Base-by-base conservation (phyloP, 2,329 filamentous ascomycete species). In the Parastagonospora avenae region DNA sequence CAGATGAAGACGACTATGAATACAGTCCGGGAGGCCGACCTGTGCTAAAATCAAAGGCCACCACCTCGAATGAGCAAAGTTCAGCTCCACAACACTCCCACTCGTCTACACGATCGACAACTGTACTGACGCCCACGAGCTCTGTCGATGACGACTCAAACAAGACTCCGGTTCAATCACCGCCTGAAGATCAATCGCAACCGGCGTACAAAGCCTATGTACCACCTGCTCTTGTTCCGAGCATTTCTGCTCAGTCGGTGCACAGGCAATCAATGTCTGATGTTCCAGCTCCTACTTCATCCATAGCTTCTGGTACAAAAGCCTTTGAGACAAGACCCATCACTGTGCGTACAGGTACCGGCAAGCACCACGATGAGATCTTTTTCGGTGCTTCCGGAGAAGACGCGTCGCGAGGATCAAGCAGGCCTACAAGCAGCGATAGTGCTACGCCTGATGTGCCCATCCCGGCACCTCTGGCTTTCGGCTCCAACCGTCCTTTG, bases 11-110 rank as follows among this genome's bases (percentile, higher is more conserved):
- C 30, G 63, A 67, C 8, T 61, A 54, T 31, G 69, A 74, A 32
- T 83, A 82, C 52, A 84, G 80, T 53, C 79, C 81, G 15, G 82
- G 81, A 16, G 82, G 82, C 7, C 72, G 82, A 29, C 81, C 82
- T 8, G 74, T 80, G 9, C 53, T 80, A 19, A 64, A 56, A 27
- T 24, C 19, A 14, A 19, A 27, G 29, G 10, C 19, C 9, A 40
- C 38, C 64, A 35, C 52, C 39, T 55, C 50, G 9, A 50, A 46
- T 11, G 61, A 52, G 12, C 56, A 43, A 33, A 35, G 47, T 7
- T 52, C 54, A 6, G 41, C 45, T 8, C 55, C 55, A 35, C 55
- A 64, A 28, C 56, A 59, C 14, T 57, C 54, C 37, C 42, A 50
- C n/a, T 30, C 53, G 11, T 67, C 69, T 1, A 59, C 55, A 32